phyloP scores from a whole-genome alignment of 768 basidiomycete species.

The Mycena leptocephala region DNA sequence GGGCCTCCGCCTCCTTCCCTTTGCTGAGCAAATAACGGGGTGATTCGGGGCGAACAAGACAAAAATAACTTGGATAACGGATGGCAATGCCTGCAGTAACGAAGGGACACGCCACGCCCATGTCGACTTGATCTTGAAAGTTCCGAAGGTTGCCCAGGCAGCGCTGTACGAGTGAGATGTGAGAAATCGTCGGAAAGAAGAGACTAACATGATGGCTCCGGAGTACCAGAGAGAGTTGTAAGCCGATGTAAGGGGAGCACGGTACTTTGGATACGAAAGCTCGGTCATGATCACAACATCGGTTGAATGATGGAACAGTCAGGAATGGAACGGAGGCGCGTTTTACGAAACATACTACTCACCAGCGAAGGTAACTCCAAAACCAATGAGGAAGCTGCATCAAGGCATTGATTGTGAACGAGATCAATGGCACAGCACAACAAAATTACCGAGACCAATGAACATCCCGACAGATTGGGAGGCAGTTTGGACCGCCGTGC shows the following conservation, averaged over 20 bases:
- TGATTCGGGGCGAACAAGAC: constrained; percentile 83
- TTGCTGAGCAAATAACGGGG: constrained; percentile 89
- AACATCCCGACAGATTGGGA: constrained; percentile 85
- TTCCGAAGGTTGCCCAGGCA: constrained; percentile 91
- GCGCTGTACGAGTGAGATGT: constrained; percentile 57
- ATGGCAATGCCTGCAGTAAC: constrained; percentile 78
- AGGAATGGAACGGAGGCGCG: neutral
- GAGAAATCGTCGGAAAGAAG: neutral
- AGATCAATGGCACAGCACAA: neutral
- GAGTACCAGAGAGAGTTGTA: constrained; percentile 93
- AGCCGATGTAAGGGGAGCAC: constrained; percentile 82
- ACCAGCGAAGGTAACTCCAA: constrained; percentile 83
- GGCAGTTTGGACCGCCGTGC: constrained; percentile 80
- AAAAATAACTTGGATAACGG: constrained; percentile 75
- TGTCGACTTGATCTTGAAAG: constrained; percentile 75
- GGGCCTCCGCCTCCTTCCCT: constrained; percentile 80
- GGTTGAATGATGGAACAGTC: constrained; percentile 64
- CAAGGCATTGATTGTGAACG: constrained; percentile 7
- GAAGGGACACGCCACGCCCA: constrained; percentile 93
- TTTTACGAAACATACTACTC: constrained; percentile 20
- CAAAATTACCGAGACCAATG: constrained; percentile 76
- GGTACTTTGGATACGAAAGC: constrained; percentile 88
- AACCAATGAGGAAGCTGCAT: constrained; percentile 78
- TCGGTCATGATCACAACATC: constrained; percentile 89
- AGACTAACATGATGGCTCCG: constrained; percentile 80